Evolutionary conservation across 495 filamentous ascomycete species (phyloP).

Genomic region (Hypoxylon subgilvum): DNA sequence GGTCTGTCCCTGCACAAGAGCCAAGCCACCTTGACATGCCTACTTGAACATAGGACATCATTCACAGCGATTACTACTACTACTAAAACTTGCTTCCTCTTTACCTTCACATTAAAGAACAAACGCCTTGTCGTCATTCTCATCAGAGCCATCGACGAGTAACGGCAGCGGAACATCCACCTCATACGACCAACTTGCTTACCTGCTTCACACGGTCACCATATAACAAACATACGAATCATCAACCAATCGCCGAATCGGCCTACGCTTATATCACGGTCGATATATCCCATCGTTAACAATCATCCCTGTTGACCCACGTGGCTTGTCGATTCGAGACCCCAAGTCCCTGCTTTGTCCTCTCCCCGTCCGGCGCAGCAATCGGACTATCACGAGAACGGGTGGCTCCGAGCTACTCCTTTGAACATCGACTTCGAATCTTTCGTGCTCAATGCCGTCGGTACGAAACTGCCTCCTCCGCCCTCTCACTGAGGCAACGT

Average conservation of each 20-base stretch:
- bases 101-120: conserved; percentile 1
- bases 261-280: conserved; percentile 12
- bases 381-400: conserved; percentile 33
- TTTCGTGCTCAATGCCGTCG: conserved; percentile 47
- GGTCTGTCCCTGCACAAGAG: conserved; percentile 4
- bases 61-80: no score
- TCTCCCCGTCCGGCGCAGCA: conserved; percentile 8
- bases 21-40: conserved; percentile 10
- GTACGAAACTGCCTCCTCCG: conserved; percentile 53
- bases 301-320: conserved; percentile 25
- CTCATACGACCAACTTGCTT: not conserved
- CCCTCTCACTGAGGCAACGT: conserved; percentile 53
- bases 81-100: no score
- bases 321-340: conserved; percentile 28
- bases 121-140: not conserved
- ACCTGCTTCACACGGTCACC: not conserved
- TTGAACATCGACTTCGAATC: conserved; percentile 22
- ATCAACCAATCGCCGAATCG: conserved; percentile 32
- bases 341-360: conserved; percentile 15
- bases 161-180: no score
- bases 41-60: conserved; percentile 29
- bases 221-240: conserved; percentile 21
- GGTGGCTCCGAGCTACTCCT: conserved; percentile 34
- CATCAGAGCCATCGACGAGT: no score
- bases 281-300: conserved; percentile 20